A percentile compares a stretch with the other conserved stretches of the same genome.
These are phyloP conservation scores for Knoxdaviesia proteae DNA, from an alignment of 2,329 filamentous ascomycete species.

Conservation along the genomic window DNA sequence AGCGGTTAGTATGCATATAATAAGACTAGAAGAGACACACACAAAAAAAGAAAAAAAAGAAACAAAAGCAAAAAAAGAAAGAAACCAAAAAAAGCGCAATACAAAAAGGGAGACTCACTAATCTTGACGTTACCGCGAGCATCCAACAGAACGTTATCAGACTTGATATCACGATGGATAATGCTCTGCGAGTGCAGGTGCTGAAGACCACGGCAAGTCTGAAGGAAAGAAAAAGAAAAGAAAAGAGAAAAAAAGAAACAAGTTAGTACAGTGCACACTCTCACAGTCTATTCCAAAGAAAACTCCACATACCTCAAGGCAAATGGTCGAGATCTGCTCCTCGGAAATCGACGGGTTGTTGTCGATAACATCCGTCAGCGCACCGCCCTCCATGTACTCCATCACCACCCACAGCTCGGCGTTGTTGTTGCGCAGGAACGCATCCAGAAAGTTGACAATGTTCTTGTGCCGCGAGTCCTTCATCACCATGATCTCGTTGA, in stretches of 20 bases:
- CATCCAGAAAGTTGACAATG: constrained; percentile 97
- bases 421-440: constrained; percentile 86
- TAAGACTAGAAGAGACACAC: too few species aligned
- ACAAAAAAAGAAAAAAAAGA: too few species aligned
- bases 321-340: constrained; percentile 95
- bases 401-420: constrained; percentile 98
- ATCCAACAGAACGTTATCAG: constrained; percentile 90
- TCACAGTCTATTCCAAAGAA: not conserved
- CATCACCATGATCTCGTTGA: constrained; percentile 99
- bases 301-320: constrained; percentile 53
- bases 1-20: constrained; percentile 12
- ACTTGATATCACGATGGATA: constrained; percentile 98
- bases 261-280: not conserved
- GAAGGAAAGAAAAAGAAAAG: constrained; percentile 8
- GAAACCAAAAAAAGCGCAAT: too few species aligned
- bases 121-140: constrained; percentile 94
- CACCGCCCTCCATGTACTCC: constrained; percentile 99
- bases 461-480: constrained; percentile 96
- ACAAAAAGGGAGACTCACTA: constrained; percentile 37
- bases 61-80: too few species aligned
- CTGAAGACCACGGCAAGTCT: constrained; percentile 90
- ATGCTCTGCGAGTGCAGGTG: constrained; percentile 92
- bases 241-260: not conserved
- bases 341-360: constrained; percentile 89
- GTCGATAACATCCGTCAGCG: constrained; percentile 94